A percentile compares a stretch with the other conserved stretches of the same genome.
Evolutionary conservation across 139 green algal species (phyloP).

Genomic region (Tetraselmis striata): DNA sequence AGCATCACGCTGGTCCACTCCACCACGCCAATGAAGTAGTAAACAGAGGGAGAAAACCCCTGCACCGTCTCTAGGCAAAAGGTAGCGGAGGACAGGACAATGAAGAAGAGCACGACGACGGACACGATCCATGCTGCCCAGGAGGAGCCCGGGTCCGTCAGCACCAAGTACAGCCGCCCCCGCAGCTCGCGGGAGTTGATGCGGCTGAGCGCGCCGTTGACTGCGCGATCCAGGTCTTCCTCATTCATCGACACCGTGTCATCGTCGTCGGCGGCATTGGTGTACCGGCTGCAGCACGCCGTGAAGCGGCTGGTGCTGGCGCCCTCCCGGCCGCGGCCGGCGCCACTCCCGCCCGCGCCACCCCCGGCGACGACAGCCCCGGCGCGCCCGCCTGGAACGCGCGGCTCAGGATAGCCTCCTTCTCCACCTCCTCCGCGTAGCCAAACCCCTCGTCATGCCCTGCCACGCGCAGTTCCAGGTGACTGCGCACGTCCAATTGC

Average conservation of each 20-base stretch:
- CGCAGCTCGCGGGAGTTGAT: not conserved
- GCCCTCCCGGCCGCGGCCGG: not conserved
- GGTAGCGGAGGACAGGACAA: constrained; percentile 32
- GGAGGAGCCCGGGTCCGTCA: constrained; percentile 23
- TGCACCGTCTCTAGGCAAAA: constrained; percentile 37
- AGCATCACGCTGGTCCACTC: constrained; percentile 21
- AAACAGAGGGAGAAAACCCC: not conserved
- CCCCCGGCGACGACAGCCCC: too few species aligned
- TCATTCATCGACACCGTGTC: not conserved
- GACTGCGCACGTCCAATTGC: too few species aligned
- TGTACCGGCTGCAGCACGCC: not conserved
- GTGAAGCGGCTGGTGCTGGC: not conserved
- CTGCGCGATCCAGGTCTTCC: not conserved
- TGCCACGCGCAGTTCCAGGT: not conserved
- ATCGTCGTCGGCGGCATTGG: not conserved
- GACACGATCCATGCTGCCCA: constrained; percentile 10
- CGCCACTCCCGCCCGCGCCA: not conserved
- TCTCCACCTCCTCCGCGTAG: not conserved
- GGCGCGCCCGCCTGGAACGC: not conserved
- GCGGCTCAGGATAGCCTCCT: not conserved
- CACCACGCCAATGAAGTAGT: constrained; percentile 1
- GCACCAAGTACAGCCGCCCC: constrained; percentile 9
- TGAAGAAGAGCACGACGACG: constrained; percentile 28
- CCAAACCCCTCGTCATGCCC: not conserved
- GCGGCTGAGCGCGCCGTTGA: not conserved